These are phyloP conservation scores for Aspergillus arachidicola DNA, from an alignment of 2,329 filamentous ascomycete species.

Conservation along the genomic window DNA sequence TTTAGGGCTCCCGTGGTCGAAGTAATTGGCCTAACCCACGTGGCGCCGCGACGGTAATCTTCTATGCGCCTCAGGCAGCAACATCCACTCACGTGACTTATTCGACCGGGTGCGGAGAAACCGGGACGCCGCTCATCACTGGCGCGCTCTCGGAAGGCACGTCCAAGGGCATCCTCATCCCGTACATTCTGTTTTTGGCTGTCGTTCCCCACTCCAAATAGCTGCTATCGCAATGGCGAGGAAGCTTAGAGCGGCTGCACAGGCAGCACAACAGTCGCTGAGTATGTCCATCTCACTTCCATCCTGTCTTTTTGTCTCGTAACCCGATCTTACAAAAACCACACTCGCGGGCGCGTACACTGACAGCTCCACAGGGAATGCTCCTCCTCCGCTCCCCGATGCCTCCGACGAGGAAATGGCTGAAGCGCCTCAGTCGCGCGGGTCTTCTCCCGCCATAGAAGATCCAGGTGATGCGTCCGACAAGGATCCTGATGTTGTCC, in stretches of 20 bases:
- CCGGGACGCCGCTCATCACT: constrained; percentile 6
- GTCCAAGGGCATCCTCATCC: constrained; percentile 12
- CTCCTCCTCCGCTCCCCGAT: constrained; percentile 44
- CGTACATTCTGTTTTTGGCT: constrained; percentile 10
- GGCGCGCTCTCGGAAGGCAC: constrained; percentile 18
- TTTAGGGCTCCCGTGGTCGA: constrained; percentile 4
- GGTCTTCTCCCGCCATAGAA: constrained; percentile 35
- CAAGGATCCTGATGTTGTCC: constrained; percentile 31
- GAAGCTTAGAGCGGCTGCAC: constrained; percentile 49
- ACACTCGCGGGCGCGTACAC: constrained; percentile 14
- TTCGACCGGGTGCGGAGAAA: constrained; percentile 8
- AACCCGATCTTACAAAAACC: constrained; percentile 1
- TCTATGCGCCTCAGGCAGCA: constrained; percentile 2
- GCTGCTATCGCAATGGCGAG: constrained; percentile 41
- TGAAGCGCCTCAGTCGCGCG: constrained; percentile 38
- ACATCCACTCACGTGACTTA: constrained; percentile 3
- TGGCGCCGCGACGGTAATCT: not conserved
- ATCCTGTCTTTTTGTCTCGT: constrained; percentile 3
- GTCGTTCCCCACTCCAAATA: constrained; percentile 8
- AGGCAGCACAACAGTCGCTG: constrained; percentile 50
- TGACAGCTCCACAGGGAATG: constrained; percentile 41
- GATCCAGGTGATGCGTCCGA: constrained; percentile 36
- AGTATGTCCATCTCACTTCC: constrained; percentile 35
- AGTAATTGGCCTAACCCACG: constrained; percentile 3
- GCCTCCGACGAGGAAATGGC: constrained; percentile 50